A percentile compares a stretch with the other conserved stretches of the same genome.
Evolutionary conservation across 345 rosid species (phyloP).

Genomic region (Lepidium sativum): DNA sequence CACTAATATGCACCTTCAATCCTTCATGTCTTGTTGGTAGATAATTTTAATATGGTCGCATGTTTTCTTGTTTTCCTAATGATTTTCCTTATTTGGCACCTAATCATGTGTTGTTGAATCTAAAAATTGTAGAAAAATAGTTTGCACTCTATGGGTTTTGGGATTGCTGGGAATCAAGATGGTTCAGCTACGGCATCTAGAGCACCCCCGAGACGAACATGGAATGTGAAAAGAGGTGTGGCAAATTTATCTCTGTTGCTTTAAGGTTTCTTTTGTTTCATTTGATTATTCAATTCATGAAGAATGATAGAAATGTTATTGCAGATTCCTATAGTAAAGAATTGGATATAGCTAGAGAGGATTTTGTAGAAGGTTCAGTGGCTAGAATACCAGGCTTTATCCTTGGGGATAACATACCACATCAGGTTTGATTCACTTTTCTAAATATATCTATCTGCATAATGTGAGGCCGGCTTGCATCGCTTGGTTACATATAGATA

Average conservation of each 20-base stretch:
- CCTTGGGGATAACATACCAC: constrained; percentile 18
- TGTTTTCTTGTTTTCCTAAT: constrained; percentile 8
- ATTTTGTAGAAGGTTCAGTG: constrained; percentile 20
- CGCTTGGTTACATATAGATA: no score
- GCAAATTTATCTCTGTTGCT: not conserved
- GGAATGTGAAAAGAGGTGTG: constrained; percentile 33
- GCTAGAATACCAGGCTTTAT: constrained; percentile 9
- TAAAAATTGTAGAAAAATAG: constrained; percentile 36
- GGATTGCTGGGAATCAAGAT: constrained; percentile 22
- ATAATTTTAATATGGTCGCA: not conserved
- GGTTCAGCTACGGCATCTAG: constrained; percentile 28
- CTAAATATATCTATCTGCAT: not conserved
- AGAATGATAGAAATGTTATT: constrained; percentile 1
- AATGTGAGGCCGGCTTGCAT: not conserved
- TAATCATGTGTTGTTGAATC: constrained; percentile 14
- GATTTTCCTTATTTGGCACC: not conserved
- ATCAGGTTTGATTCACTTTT: constrained; percentile 34
- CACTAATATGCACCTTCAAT: not conserved
- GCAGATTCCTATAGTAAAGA: constrained; percentile 34
- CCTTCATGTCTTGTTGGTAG: constrained; percentile 1
- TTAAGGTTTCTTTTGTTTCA: not conserved
- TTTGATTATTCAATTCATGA: not conserved
- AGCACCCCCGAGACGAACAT: constrained; percentile 16
- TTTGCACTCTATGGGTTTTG: constrained; percentile 19
- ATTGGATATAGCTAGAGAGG: constrained; percentile 18